Evolutionary conservation across 805 yeast species (phyloP).

Genomic region (Candida yuanshanica): DNA sequence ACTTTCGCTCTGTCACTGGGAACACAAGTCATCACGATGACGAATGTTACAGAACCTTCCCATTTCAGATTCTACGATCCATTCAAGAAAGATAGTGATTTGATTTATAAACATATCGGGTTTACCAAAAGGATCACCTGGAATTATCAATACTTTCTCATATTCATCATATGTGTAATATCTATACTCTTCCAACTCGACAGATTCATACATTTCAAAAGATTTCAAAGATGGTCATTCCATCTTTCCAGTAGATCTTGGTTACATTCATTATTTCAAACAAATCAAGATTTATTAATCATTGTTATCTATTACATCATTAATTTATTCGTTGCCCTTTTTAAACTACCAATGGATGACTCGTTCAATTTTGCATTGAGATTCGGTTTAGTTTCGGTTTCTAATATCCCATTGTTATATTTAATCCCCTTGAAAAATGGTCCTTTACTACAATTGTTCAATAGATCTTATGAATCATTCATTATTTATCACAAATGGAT

Average conservation of each 20-base stretch:
- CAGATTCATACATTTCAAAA: not conserved
- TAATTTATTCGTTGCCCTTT: conserved; percentile 11
- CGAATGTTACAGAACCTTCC: too few species aligned
- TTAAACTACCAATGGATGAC: conserved; percentile 18
- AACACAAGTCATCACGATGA: too few species aligned
- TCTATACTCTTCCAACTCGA: not conserved
- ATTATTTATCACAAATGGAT: conserved; percentile 21
- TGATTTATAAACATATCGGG: conserved; percentile 17
- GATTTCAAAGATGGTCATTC: not conserved
- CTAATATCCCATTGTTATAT: conserved; percentile 24
- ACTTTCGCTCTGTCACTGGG: too few species aligned
- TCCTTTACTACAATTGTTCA: conserved; percentile 14
- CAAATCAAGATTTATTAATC: conserved; percentile 6
- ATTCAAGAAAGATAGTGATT: conserved; percentile 15
- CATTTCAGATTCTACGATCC: conserved; percentile 18
- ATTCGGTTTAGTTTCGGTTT: conserved; percentile 21
- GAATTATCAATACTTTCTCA: conserved; percentile 18
- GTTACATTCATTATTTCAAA: not conserved
- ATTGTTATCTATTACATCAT: conserved; percentile 10
- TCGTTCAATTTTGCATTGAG: conserved; percentile 21
- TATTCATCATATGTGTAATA: conserved; percentile 1
- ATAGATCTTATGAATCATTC: conserved; percentile 20
- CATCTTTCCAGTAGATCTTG: not conserved
- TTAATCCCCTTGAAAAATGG: conserved; percentile 23
- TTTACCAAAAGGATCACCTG: conserved; percentile 17